Conservation (phyloP, 129 eudicot species). For the Heracleum sosnowskyi region DNA sequence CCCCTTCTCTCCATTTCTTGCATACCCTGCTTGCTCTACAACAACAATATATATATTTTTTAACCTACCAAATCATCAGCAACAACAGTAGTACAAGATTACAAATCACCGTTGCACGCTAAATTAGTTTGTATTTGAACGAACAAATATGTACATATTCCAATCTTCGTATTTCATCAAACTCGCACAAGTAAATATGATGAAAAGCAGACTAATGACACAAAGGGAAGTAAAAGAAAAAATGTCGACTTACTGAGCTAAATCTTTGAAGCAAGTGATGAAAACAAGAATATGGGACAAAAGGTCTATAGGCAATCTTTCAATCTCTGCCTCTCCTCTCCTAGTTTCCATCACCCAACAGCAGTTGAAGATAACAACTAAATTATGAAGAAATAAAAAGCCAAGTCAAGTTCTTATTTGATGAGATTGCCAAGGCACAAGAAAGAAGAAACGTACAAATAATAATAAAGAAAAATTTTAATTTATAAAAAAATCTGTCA, state of each 20-base stretch:
- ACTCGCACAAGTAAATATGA: not conserved
- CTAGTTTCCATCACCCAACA: constrained; percentile 11
- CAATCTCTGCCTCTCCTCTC: constrained; percentile 50
- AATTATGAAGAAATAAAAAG: not conserved
- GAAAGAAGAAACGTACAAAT: constrained; percentile 4
- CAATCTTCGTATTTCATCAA: not conserved
- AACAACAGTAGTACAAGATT: no score
- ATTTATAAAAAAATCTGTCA: not conserved
- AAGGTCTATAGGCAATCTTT: constrained; percentile 74
- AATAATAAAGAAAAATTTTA: not conserved
- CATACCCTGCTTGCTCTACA: constrained; percentile 76
- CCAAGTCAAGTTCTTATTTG: not conserved
- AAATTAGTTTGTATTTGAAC: not conserved
- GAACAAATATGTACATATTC: not conserved
- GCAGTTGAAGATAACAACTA: not conserved
- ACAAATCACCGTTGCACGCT: not conserved
- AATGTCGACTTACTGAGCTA: constrained; percentile 48
- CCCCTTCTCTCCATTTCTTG: constrained; percentile 82
- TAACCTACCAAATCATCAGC: not conserved
- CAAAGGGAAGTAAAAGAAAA: not conserved
- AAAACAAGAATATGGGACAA: constrained; percentile 69
- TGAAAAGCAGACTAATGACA: not conserved
- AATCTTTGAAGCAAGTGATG: constrained; percentile 77
- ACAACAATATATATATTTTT: not conserved
- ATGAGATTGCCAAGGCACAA: not conserved